Conservation (phyloP, 352 stramenopile species). For the Thraustochytrium striatum region DNA sequence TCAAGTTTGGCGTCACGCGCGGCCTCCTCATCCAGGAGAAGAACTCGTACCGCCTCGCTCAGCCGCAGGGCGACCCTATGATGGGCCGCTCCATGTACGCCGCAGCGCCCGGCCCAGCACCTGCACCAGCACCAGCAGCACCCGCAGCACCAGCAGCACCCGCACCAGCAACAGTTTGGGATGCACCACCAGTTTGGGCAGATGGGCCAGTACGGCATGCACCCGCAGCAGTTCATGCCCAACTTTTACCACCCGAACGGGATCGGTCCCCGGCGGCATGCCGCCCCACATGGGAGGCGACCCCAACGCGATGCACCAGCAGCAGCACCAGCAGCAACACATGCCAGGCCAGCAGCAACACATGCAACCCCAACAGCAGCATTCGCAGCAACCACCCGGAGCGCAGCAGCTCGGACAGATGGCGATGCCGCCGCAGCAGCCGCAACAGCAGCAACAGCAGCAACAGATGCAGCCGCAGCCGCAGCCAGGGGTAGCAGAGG, state of each 20-base stretch:
- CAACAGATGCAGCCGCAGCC: too few relatives aligned
- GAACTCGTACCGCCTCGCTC: slow-evolving; percentile 31
- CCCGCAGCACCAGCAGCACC: background rate
- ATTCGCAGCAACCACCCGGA: too few relatives aligned
- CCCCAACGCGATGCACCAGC: slow-evolving; percentile 3
- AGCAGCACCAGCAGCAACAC: background rate
- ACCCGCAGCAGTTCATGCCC: slow-evolving; percentile 14
- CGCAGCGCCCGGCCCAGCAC: background rate
- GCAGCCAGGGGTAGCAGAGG: background rate
- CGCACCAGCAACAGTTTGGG: slow-evolving; percentile 26
- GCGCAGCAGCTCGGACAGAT: too few relatives aligned
- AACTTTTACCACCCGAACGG: background rate
- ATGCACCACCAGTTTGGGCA: slow-evolving; percentile 21
- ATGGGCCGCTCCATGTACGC: background rate
- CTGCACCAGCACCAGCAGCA: slow-evolving; percentile 19
- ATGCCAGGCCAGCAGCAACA: too few relatives aligned
- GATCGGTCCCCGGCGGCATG: too few relatives aligned
- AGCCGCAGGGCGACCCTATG: slow-evolving; percentile 9
- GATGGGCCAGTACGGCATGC: slow-evolving; percentile 32
- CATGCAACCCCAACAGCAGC: too few relatives aligned
- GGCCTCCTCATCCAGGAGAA: slow-evolving; percentile 43
- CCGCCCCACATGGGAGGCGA: background rate
- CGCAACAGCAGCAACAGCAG: background rate
- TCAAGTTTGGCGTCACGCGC: slow-evolving; percentile 28
- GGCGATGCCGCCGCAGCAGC: too few relatives aligned